A percentile compares a stretch with the other conserved stretches of the same genome.
Evolutionary conservation across 805 yeast genomes (phyloP).

Genomic region (Candida chilensis): DNA sequence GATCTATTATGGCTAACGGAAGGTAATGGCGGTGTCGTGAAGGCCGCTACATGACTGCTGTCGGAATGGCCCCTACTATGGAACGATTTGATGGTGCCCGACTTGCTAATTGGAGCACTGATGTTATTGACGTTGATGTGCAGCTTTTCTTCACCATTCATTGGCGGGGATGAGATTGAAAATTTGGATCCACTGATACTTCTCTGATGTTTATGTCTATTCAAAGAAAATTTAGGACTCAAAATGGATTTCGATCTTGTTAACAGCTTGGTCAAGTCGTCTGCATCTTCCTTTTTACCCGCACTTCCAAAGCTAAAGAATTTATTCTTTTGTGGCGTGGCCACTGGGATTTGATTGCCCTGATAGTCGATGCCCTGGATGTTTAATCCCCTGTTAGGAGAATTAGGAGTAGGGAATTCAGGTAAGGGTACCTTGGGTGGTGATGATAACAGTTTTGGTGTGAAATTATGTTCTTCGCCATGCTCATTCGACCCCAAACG

Average conservation of each 20-base stretch:
- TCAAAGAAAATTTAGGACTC: background rate
- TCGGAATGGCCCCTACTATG: slow-evolving; percentile 23
- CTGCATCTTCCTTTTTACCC: background rate
- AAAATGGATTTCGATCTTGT: slow-evolving; percentile 1
- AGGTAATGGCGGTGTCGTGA: slow-evolving; percentile 37
- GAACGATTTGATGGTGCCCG: slow-evolving; percentile 1
- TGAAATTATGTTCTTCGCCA: no score
- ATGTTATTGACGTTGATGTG: no score
- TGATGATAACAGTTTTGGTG: slow-evolving; percentile 18
- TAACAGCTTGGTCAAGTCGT: background rate
- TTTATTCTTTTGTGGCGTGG: background rate
- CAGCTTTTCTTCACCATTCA: no score
- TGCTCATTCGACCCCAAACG: slow-evolving; percentile 10
- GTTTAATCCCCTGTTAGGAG: slow-evolving; percentile 3
- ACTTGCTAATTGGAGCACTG: background rate
- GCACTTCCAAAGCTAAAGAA: background rate
- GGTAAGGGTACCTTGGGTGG: slow-evolving; percentile 26
- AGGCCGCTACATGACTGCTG: slow-evolving; percentile 18
- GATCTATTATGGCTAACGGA: slow-evolving; percentile 26
- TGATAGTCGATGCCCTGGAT: slow-evolving; percentile 2
- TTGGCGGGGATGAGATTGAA: slow-evolving; percentile 2
- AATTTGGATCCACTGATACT: slow-evolving; percentile 8
- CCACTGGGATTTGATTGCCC: background rate
- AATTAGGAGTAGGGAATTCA: background rate
- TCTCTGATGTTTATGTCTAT: slow-evolving; percentile 13